Evolutionary conservation across 1,139 yeast genomes (phyloP).

Genomic region (Yamadazyma atmosphaerica): DNA sequence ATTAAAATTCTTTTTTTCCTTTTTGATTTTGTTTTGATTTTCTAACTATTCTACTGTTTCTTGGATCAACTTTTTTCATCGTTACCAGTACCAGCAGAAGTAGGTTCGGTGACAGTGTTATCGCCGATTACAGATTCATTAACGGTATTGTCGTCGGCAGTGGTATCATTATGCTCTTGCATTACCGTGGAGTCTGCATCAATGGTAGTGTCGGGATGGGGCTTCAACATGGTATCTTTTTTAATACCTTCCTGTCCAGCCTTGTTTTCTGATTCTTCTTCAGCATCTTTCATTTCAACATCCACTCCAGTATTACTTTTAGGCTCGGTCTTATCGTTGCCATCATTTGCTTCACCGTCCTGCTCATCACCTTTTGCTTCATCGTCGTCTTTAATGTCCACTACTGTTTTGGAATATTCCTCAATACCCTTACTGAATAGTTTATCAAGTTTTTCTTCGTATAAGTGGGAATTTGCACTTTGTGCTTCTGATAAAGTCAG

Average conservation of each 20-base stretch:
- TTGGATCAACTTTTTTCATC: constrained; percentile 6
- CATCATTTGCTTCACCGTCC: background rate
- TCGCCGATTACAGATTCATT: constrained; percentile 29
- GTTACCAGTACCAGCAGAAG: constrained; percentile 6
- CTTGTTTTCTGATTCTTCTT: constrained; percentile 4
- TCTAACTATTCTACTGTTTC: background rate
- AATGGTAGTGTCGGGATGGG: constrained; percentile 27
- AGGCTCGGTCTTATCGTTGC: too few relatives aligned
- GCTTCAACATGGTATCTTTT: constrained; percentile 6
- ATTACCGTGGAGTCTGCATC: constrained; percentile 45
- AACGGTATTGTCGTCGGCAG: constrained; percentile 41
- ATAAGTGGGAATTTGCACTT: constrained; percentile 18
- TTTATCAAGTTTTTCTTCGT: constrained; percentile 24
- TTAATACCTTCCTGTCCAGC: constrained; percentile 2
- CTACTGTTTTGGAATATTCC: constrained; percentile 25
- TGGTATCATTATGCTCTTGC: constrained; percentile 46
- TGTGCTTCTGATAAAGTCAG: constrained; percentile 28
- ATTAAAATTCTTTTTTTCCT: background rate
- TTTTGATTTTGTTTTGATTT: too few relatives aligned
- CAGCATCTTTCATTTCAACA: constrained; percentile 11
- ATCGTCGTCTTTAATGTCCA: constrained; percentile 9
- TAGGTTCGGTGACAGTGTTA: constrained; percentile 6
- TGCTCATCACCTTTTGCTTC: constrained; percentile 3
- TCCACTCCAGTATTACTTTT: background rate
- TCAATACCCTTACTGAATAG: constrained; percentile 36